phyloP scores from a whole-genome alignment of 2,329 filamentous ascomycete species.

The Fusarium scirpi region DNA sequence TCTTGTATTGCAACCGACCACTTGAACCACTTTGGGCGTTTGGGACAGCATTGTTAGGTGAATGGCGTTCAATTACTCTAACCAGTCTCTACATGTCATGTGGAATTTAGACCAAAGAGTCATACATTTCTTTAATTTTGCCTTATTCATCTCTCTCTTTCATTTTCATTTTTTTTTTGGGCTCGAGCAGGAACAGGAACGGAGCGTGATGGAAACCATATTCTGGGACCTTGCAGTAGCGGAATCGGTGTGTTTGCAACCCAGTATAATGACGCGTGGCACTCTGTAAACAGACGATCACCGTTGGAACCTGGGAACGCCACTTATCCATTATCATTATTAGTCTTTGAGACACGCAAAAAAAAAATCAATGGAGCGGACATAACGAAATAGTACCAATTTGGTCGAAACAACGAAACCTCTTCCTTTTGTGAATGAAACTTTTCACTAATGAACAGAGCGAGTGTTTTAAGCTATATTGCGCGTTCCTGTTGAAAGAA shows the following conservation, averaged over 20 bases:
- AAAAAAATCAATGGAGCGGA: constrained; percentile 31
- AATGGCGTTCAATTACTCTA: constrained; percentile 63
- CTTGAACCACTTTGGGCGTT: constrained; percentile 64
- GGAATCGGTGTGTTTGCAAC: constrained; percentile 24
- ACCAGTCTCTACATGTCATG: constrained; percentile 52
- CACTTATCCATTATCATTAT: constrained; percentile 34
- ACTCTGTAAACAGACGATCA: constrained; percentile 29
- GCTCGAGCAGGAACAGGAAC: constrained; percentile 23
- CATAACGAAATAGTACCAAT: constrained; percentile 22
- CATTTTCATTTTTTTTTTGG: constrained; percentile 43
- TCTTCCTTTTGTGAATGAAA: constrained; percentile 1
- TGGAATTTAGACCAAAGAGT: constrained; percentile 53
- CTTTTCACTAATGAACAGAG: not conserved
- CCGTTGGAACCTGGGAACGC: constrained; percentile 28
- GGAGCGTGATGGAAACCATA: constrained; percentile 32
- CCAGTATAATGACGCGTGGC: constrained; percentile 34
- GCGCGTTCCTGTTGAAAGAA: not conserved
- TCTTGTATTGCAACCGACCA: constrained; percentile 65
- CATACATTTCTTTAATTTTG: constrained; percentile 55
- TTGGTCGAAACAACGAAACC: not conserved
- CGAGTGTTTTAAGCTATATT: not conserved
- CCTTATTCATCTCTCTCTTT: constrained; percentile 38
- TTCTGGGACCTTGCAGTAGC: constrained; percentile 37
- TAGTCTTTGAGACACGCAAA: constrained; percentile 31
- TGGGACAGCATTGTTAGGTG: constrained; percentile 70